Base-by-base conservation (phyloP, 2,329 filamentous ascomycete genomes). In the Curvularia verruculosa region DNA sequence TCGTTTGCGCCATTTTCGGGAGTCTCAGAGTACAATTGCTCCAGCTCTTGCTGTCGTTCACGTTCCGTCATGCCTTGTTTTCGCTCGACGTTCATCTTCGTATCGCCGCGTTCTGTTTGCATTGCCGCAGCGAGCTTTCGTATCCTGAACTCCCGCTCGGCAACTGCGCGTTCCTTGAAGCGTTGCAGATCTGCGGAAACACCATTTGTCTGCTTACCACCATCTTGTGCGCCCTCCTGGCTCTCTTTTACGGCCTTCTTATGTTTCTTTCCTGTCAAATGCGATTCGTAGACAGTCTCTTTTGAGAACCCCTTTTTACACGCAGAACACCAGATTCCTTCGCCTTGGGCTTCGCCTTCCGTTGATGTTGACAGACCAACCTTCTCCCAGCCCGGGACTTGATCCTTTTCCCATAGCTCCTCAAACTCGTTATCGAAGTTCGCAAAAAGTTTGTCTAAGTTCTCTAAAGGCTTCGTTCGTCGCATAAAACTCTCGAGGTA, bases 11-110 rank as follows among this genome's bases (percentile, higher is more conserved):
- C 84, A 4, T 59, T 63, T 72, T 83, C 83, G 0, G 78, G 75
- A 29, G 83, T 79, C 65, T 89, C 86, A 0, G 85, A 84, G 76
- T 93, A 91, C 13, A 97, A 80, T 43, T 93, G 92, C 52, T 96
- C 93, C 12, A 97, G 84, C 75, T 99, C 96, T 77, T 96, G 91
- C 71, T 96, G 90, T 13, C 95, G 89, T 76, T 99, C 95, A 29
- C 92, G 88, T 73, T 98, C 94, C 3, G 95, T 99, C 92, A 99
- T 96, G 64, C 94, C 94, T 75, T 96, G 92, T 76, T 92, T 95
- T 49, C 95, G 90, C 82, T 99, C 96, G 10, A 98, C 92, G 70
- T 99, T 98, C 68, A 95, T 89, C 47, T 90, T 86, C 0, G 95
- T 98, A 71, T 96, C 94, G 75, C 89, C 85, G 55, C 94, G 89